phyloP scores from a whole-genome alignment of 139 green algal genomes.

The Yamagishiella unicocca region DNA sequence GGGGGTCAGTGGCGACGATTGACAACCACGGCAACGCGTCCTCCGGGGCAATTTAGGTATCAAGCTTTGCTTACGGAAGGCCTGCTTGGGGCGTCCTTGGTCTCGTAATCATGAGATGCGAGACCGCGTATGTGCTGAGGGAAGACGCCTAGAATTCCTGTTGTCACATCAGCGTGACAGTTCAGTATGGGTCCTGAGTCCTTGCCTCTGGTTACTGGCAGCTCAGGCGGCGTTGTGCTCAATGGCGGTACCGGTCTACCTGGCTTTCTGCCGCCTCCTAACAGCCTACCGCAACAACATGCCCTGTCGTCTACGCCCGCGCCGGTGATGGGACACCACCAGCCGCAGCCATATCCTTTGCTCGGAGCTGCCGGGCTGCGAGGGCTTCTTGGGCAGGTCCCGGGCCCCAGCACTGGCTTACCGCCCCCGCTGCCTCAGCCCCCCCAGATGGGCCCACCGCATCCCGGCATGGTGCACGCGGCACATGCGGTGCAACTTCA shows the following conservation, averaged over 20 bases:
- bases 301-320: neutral
- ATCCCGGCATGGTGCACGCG: neutral
- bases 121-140: no score
- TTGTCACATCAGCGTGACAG: neutral
- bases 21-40: no score
- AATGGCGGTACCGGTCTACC: neutral
- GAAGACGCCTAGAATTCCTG: no score
- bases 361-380: neutral
- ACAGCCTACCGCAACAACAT: neutral
- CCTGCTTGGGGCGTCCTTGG: no score
- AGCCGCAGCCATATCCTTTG: neutral
- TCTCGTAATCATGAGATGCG: no score
- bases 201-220: neutral
- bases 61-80: no score
- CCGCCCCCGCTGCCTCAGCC: neutral
- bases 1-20: no score
- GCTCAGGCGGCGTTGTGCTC: neutral
- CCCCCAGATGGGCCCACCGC: neutral
- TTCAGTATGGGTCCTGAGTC: neutral
- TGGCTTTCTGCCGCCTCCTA: neutral
- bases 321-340: neutral
- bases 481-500: constrained; percentile 36
- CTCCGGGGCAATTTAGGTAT: no score
- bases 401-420: neutral
- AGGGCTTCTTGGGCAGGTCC: neutral